Conservation (phyloP, 1,284 basidiomycete species). For the Ustilago shanxiensis region DNA sequence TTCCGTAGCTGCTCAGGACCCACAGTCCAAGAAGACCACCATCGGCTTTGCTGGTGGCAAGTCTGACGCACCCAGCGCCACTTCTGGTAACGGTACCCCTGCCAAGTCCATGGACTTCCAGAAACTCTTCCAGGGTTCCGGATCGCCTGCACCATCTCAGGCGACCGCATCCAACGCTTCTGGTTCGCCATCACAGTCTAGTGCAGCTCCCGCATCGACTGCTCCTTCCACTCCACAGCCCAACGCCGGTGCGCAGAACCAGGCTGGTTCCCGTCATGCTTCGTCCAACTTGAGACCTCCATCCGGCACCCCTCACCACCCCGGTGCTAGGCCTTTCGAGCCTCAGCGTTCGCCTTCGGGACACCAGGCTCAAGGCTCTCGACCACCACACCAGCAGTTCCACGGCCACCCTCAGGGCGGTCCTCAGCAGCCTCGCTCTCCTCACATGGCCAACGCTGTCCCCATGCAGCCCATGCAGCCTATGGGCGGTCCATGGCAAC, state of each 20-base stretch:
- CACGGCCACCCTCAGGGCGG: constrained; percentile 49
- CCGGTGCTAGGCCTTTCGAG: constrained; percentile 55
- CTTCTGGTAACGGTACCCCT: constrained; percentile 65
- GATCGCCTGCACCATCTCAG: constrained; percentile 44
- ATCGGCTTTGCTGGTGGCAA: constrained; percentile 58
- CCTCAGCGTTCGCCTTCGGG: constrained; percentile 56
- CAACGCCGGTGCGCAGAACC: constrained; percentile 22
- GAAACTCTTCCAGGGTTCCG: constrained; percentile 68
- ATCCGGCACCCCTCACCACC: constrained; percentile 47
- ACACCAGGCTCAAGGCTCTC: constrained; percentile 43
- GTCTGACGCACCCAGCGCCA: constrained; percentile 74
- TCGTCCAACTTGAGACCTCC: constrained; percentile 56
- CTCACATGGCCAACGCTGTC: constrained; percentile 56
- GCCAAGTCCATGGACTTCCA: constrained; percentile 65
- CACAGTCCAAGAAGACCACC: constrained; percentile 64
- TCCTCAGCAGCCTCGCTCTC: constrained; percentile 60
- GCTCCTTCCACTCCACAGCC: constrained; percentile 40
- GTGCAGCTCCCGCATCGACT: constrained; percentile 35
- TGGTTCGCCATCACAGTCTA: constrained; percentile 43
- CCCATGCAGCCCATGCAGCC: constrained; percentile 62
- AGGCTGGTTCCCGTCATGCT: constrained; percentile 39
- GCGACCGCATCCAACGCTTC: constrained; percentile 39
- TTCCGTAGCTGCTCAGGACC: constrained; percentile 61
- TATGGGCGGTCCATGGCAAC: constrained; percentile 58
- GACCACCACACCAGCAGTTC: constrained; percentile 51